These are phyloP conservation scores for Colletotrichum neosansevieriae DNA, from an alignment of 2,329 filamentous ascomycete genomes.

Conservation along the genomic window DNA sequence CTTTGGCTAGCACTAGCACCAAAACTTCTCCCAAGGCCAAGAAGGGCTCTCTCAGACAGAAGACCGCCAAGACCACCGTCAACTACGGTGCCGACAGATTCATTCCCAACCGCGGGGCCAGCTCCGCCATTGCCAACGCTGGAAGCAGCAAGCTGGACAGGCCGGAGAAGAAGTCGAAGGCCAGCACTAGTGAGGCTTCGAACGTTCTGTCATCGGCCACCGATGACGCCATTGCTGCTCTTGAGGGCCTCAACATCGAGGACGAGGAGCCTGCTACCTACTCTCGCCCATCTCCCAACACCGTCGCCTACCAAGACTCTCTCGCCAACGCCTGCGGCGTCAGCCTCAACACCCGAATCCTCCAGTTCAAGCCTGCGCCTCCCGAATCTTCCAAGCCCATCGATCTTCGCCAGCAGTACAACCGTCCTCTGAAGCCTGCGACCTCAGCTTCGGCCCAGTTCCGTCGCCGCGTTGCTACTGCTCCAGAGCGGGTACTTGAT, in stretches of 20 bases:
- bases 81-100: slow-evolving; percentile 90
- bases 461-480: slow-evolving; percentile 91
- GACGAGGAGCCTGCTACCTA: slow-evolving; percentile 78
- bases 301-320: slow-evolving; percentile 91
- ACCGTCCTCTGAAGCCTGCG: slow-evolving; percentile 88
- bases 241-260: slow-evolving; percentile 82
- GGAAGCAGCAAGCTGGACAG: slow-evolving; percentile 86
- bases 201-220: slow-evolving; percentile 81
- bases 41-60: slow-evolving; percentile 64
- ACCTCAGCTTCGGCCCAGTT: slow-evolving; percentile 83
- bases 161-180: slow-evolving; percentile 79
- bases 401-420: slow-evolving; percentile 97
- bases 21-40: slow-evolving; percentile 73
- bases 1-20: slow-evolving; percentile 84
- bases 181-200: slow-evolving; percentile 77
- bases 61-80: slow-evolving; percentile 79
- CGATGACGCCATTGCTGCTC: slow-evolving; percentile 82
- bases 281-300: slow-evolving; percentile 85
- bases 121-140: slow-evolving; percentile 85
- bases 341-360: slow-evolving; percentile 92
- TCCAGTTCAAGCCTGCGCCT: slow-evolving; percentile 98
- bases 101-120: slow-evolving; percentile 92
- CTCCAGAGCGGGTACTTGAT: slow-evolving; percentile 95
- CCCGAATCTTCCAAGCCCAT: slow-evolving; percentile 99
- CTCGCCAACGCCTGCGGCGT: slow-evolving; percentile 93